Evolutionary conservation across 768 basidiomycete genomes (phyloP), one percentile per base, ranked within the genome.

Genomic region (Ramaria rubella): DNA sequence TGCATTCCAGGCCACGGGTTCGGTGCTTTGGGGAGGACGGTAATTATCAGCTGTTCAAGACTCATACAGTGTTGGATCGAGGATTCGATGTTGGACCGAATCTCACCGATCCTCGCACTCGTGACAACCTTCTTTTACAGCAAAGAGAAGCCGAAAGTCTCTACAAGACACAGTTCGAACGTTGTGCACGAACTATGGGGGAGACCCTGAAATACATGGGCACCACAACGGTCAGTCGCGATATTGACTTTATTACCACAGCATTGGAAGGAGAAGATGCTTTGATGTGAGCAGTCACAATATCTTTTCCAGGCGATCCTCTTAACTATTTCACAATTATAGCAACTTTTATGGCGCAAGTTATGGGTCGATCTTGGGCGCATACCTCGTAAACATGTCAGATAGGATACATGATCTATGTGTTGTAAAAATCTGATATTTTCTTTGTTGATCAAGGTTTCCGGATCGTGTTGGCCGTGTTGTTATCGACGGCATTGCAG

Each of bases 371-470:
- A 36, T 62, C 24, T 26, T 60, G 9, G 61, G 61, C 5, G 36
- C 49, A 27, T 62, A 62, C 52, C 44, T 62, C 7, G 56, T 62
- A 30, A 62, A 62, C 40, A 62, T 62, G 61, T 62, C 19, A 21
- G 56, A 44, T 6, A 11, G 38, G 4, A 27, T 40, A 2, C 23
- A 26, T 14, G 0, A 56, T n/a, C n/a, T 14, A 7, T n/a, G 33
- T 2, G 7, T n/a, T 23, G 38, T 42, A 19, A 1, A 29, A 19
- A 19, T 15, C 24, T 42, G 17, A 19, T 3, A 8, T 23, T 12
- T 11, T n/a, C n/a, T n/a, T n/a, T n/a, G 5, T 15, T 31, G 7
- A 11, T 15, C n/a, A 29, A 62, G 61, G 61, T 60, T 62, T 52
- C 61, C 61, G 5, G 51, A 60, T 34, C 59, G 61, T 21, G 33